phyloP scores from a whole-genome alignment of 352 stramenopile genomes.

The Globisporangium nunn region DNA sequence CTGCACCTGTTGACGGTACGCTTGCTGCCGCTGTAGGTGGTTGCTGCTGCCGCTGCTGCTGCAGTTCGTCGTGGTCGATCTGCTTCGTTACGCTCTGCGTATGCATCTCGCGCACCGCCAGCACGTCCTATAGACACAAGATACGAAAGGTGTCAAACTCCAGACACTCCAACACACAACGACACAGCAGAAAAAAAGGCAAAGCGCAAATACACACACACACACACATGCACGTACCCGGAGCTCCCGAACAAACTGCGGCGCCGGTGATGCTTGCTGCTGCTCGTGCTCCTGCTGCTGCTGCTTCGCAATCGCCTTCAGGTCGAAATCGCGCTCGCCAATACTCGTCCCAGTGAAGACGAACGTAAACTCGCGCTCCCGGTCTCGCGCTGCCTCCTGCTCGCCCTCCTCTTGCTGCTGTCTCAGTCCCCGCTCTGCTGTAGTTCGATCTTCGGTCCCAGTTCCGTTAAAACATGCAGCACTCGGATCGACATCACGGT shows the following conservation, averaged over 20 bases:
- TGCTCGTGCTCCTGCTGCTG: slow-evolving; percentile 20
- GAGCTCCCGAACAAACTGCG: slow-evolving; percentile 43
- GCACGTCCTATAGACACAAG: not conserved
- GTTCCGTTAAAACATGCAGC: not conserved
- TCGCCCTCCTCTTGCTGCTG: not conserved
- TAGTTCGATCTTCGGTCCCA: slow-evolving; percentile 1
- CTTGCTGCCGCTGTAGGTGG: not conserved
- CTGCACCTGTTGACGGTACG: not conserved
- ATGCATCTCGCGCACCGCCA: not conserved
- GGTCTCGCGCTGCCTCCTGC: not conserved
- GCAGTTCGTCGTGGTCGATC: slow-evolving; percentile 1
- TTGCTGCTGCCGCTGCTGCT: not conserved
- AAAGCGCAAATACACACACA: not conserved
- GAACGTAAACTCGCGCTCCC: slow-evolving; percentile 19
- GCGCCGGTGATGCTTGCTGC: slow-evolving; percentile 10
- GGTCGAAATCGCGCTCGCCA: slow-evolving; percentile 55
- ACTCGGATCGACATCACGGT: not conserved
- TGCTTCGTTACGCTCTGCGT: not conserved
- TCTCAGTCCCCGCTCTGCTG: not conserved
- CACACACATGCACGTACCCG: slow-evolving; percentile 6
- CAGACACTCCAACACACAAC: not conserved
- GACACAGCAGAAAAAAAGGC: not conserved
- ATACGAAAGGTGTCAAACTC: not conserved
- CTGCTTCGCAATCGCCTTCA: slow-evolving; percentile 32
- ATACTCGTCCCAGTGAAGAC: slow-evolving; percentile 75